Conservation (phyloP, 176 grass and related monocot genomes). For the Dactylis glomerata region DNA sequence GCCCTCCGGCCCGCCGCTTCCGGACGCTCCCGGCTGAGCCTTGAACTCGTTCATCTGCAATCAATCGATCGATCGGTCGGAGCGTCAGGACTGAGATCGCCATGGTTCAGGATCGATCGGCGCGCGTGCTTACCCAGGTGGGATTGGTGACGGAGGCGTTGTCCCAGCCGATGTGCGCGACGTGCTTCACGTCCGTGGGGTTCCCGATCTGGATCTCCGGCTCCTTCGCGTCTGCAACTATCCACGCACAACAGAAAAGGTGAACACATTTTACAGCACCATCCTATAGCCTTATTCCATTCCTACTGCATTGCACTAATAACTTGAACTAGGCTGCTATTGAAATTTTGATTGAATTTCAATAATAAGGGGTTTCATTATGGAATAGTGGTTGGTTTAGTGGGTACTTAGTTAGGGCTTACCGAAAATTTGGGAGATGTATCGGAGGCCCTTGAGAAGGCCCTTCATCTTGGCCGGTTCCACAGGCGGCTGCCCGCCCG, state of each 20-base stretch:
- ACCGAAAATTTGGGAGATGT: slow-evolving; percentile 97
- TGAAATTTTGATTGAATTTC: too few relatives aligned
- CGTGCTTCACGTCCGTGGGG: slow-evolving; percentile 96
- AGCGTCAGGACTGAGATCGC: slow-evolving; percentile 3
- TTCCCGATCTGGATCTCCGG: slow-evolving; percentile 86
- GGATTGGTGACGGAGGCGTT: slow-evolving; percentile 47
- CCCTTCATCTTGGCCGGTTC: slow-evolving; percentile 86
- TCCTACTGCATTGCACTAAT: neutral
- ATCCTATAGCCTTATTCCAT: neutral
- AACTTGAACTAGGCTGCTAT: neutral
- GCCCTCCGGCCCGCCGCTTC: slow-evolving; percentile 3
- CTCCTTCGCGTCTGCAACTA: slow-evolving; percentile 58
- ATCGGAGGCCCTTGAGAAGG: slow-evolving; percentile 91
- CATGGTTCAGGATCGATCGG: too few relatives aligned
- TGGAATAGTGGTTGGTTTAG: neutral
- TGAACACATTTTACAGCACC: neutral
- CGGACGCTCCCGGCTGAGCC: slow-evolving; percentile 14
- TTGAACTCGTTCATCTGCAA: slow-evolving; percentile 53
- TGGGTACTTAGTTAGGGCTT: neutral
- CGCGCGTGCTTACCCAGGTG: slow-evolving; percentile 47
- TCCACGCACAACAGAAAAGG: neutral
- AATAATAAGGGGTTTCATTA: too few relatives aligned
- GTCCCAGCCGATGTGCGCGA: slow-evolving; percentile 95
- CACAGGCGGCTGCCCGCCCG: slow-evolving; percentile 62
- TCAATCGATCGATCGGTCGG: neutral